Percentiles rank a stretch among this genome's conserved stretches.
These are phyloP conservation scores for Paraconiothyrium brasiliense DNA, from an alignment of 2,329 filamentous ascomycete genomes.

Conservation along the genomic window DNA sequence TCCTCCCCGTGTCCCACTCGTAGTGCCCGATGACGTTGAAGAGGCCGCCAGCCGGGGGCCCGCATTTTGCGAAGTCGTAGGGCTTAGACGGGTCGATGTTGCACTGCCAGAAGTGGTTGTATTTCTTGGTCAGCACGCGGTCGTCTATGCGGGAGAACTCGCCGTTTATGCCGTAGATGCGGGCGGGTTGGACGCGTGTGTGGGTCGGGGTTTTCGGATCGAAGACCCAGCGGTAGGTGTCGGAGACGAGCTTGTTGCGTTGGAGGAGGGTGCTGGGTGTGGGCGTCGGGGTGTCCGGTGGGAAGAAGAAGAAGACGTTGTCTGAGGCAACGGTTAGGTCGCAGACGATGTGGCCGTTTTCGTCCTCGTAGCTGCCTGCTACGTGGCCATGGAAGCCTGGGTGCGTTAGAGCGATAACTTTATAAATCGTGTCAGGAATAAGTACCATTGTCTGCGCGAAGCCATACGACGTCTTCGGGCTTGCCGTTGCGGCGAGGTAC, in stretches of 20 bases:
- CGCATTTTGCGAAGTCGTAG: conserved; percentile 46
- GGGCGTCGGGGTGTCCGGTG: conserved; percentile 44
- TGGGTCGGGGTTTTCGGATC: conserved; percentile 45
- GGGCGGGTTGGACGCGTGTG: conserved; percentile 40
- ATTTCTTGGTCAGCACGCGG: conserved; percentile 51
- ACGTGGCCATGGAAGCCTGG: conserved; percentile 55
- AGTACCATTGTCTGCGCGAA: conserved; percentile 61
- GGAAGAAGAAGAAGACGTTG: conserved; percentile 57
- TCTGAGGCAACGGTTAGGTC: conserved; percentile 10
- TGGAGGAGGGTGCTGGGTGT: conserved; percentile 49
- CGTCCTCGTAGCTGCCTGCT: conserved; percentile 54
- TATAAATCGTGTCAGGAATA: background rate
- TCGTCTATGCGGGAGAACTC: conserved; percentile 60
- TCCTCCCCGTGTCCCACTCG: conserved; percentile 43
- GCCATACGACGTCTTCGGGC: conserved; percentile 63
- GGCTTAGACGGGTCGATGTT: conserved; percentile 47
- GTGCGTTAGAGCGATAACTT: background rate
- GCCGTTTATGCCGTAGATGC: conserved; percentile 50
- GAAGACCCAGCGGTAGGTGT: conserved; percentile 53
- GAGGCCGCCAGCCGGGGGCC: conserved; percentile 40
- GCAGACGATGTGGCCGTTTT: conserved; percentile 45
- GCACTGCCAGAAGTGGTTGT: conserved; percentile 54
- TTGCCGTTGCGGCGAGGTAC: conserved; percentile 62
- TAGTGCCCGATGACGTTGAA: conserved; percentile 48
- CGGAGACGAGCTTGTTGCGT: conserved; percentile 52